Evolutionary conservation across 2,329 filamentous ascomycete species (phyloP).

Genomic region (Davidsoniella virescens): DNA sequence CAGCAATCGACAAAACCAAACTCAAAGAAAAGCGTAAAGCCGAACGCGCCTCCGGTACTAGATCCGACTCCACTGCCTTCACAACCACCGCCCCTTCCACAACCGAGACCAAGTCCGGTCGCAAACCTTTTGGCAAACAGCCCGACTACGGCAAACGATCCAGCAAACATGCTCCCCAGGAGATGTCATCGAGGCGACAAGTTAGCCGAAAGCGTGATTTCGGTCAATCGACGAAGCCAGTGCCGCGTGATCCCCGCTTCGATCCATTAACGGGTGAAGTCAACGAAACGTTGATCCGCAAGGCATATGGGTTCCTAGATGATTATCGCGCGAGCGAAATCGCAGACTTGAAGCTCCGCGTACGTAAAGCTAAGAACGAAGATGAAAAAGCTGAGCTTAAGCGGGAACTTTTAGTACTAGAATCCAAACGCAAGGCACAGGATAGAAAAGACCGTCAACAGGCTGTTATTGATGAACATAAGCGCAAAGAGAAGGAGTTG

Average conservation of each 20-base stretch:
- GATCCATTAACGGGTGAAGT: conserved; percentile 40
- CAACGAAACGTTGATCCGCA: conserved; percentile 43
- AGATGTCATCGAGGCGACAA: conserved; percentile 66
- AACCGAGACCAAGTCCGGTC: conserved; percentile 23
- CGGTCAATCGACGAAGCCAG: conserved; percentile 39
- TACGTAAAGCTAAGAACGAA: conserved; percentile 49
- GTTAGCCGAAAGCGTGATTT: conserved; percentile 61
- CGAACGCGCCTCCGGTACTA: conserved; percentile 10
- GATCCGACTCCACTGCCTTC: conserved; percentile 16
- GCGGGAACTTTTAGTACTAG: conserved; percentile 58
- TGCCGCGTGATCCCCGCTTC: conserved; percentile 76
- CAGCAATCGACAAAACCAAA: conserved; percentile 31
- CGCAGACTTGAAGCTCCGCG: conserved; percentile 48
- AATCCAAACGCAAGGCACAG: conserved; percentile 58
- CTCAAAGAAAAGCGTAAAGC: conserved; percentile 18
- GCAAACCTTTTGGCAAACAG: background rate
- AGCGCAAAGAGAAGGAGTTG: conserved; percentile 66
- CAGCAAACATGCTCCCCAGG: conserved; percentile 77
- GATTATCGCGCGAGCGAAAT: conserved; percentile 79
- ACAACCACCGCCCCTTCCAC: conserved; percentile 20
- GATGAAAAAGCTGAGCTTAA: conserved; percentile 53
- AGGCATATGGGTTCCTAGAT: conserved; percentile 75
- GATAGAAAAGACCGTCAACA: conserved; percentile 52
- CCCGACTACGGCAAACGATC: conserved; percentile 1
- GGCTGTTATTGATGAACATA: conserved; percentile 57